Evolutionary conservation across 805 yeast genomes (phyloP).

Genomic region (Wickerhamiella lipophila): DNA sequence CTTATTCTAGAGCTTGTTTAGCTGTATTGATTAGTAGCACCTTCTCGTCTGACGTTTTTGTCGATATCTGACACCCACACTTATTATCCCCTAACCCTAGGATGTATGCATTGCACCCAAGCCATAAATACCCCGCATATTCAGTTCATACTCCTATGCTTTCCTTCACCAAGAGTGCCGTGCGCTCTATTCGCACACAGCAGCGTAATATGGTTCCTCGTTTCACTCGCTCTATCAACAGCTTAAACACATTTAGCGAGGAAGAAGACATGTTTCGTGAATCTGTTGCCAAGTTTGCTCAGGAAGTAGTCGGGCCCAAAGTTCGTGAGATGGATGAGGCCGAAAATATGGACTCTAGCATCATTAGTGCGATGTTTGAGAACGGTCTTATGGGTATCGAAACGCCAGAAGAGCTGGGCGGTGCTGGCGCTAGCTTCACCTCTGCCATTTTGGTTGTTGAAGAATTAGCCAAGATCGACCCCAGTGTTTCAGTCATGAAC

Average conservation of each 20-base stretch:
- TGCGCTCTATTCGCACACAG: background rate
- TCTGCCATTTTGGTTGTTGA: conserved; percentile 35
- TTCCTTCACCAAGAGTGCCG: background rate
- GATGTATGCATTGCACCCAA: background rate
- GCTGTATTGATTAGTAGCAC: too few species aligned
- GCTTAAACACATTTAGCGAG: conserved; percentile 30
- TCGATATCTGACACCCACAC: background rate
- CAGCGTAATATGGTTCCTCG: background rate
- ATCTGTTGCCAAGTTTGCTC: conserved; percentile 30
- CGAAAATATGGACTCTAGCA: conserved; percentile 21
- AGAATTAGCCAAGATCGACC: conserved; percentile 35
- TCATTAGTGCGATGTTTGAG: conserved; percentile 23
- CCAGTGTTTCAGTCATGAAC: conserved; percentile 33
- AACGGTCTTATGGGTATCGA: conserved; percentile 36
- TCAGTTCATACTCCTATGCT: background rate
- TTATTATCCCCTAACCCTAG: background rate
- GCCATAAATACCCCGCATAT: conserved; percentile 1
- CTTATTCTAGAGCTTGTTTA: too few species aligned
- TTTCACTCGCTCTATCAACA: conserved; percentile 13
- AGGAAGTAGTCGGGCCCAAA: conserved; percentile 31
- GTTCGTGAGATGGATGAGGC: conserved; percentile 29
- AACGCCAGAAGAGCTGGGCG: conserved; percentile 36
- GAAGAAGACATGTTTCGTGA: conserved; percentile 34
- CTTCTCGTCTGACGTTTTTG: too few species aligned
- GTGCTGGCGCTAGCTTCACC: conserved; percentile 35